Evolutionary conservation across 2,329 filamentous ascomycete genomes (phyloP).

Genomic region (Aspergillus fischeri): DNA sequence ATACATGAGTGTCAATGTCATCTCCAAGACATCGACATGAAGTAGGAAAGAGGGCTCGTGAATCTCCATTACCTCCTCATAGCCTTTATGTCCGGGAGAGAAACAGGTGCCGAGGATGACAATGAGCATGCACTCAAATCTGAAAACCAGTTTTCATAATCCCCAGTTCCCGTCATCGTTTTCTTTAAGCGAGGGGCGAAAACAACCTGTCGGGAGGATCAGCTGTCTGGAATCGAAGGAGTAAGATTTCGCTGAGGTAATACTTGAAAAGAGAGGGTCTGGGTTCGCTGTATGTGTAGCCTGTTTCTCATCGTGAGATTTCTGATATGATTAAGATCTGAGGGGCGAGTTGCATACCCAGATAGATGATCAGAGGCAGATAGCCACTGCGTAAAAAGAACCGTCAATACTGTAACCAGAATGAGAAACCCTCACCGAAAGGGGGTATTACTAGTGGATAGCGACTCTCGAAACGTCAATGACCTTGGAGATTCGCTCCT

Average conservation of each 20-base stretch:
- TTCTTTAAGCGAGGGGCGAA: conserved; percentile 39
- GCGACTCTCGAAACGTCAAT: conserved; percentile 91
- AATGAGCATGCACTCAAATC: neutral
- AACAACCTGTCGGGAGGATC: conserved; percentile 32
- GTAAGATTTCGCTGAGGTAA: conserved; percentile 28
- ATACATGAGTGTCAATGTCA: conserved; percentile 20
- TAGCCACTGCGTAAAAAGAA: conserved; percentile 65
- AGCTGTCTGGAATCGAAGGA: conserved; percentile 8
- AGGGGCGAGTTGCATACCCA: conserved; percentile 58
- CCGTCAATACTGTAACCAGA: conserved; percentile 15
- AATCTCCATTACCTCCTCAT: neutral
- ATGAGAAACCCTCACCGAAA: neutral
- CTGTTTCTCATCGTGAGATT: conserved; percentile 43
- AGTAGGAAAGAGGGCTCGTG: neutral
- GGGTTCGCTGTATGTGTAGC: conserved; percentile 91
- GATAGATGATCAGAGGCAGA: conserved; percentile 91
- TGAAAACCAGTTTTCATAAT: conserved; percentile 1
- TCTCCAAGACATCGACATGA: conserved; percentile 7
- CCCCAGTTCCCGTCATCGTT: neutral
- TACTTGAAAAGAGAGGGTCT: conserved; percentile 75
- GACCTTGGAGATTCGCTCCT: conserved; percentile 97
- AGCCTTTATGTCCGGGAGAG: neutral
- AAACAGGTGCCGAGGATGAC: neutral
- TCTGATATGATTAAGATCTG: conserved; percentile 3
- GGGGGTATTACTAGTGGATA: conserved; percentile 78